Base-by-base conservation (phyloP, 2,329 filamentous ascomycete genomes). In the Botrytis hyacinthi region DNA sequence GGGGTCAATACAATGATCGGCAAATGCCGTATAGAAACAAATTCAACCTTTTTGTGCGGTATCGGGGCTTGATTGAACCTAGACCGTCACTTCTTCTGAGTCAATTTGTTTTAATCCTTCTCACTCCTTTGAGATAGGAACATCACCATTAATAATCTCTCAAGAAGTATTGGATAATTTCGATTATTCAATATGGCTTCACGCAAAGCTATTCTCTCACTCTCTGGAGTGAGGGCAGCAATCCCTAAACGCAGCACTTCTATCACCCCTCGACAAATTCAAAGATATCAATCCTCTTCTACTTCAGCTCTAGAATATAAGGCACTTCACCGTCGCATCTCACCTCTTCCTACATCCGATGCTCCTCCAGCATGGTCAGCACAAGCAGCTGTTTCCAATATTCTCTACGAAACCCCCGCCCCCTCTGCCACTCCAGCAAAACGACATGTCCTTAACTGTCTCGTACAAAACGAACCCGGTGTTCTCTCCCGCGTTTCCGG, bases 391-490 rank as follows among this genome's bases (percentile, higher is more conserved):
- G 96, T 99, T 77, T 97, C 94, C 82, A 97, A 95, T 83, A 99
- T 99, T 82, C 93, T 99, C 83, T 99, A 99, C 87, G 96, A 99
- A 87, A 98, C 95, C 4, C 96, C 96, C 9, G 87, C 93, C 29
- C 93, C 94, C 12, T 95, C 94, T 22, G 87, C 87, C 79, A 91
- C 91, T 37, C 95, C 96, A 14, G 92, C 94, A 62, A 98, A 97
- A 86, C 92, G 95, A 72, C 96, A 99, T 84, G 90, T 99, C 81
- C 91, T 99, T 84, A 99, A 99, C 86, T 99, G 96, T 83, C 89
- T 99, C 75, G 96, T 99, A 75, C 96, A 99, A 84, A 99, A 99
- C 85, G 96, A 99, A 86, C 96, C 96, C 20, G 96, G 96, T 85
- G 96, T 99, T 73, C 87, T 99, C 74, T 98, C 95, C 70, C 94